Conservation (phyloP, 163 green algal genomes). For the Chlamydomonas reinhardtii region DNA sequence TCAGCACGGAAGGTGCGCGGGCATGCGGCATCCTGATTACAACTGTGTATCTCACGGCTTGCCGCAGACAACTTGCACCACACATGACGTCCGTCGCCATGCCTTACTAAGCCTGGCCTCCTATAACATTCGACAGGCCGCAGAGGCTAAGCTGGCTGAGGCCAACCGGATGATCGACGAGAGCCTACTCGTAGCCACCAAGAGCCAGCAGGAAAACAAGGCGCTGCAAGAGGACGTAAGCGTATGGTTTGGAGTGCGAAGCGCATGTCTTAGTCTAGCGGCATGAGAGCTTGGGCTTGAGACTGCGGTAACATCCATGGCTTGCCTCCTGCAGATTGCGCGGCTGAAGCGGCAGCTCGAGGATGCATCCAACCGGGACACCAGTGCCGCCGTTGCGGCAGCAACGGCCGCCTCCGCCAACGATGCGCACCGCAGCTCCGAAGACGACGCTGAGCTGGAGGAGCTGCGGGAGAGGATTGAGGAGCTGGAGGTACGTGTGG, state of each 20-base stretch:
- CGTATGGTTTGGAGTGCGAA: too few species aligned
- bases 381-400: conserved; percentile 1
- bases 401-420: conserved; percentile 12
- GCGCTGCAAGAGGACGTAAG: conserved; percentile 47
- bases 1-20: conserved; percentile 7
- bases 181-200: conserved; percentile 44
- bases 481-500: conserved; percentile 30
- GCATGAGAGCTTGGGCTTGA: too few species aligned
- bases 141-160: conserved; percentile 43
- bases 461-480: conserved; percentile 42
- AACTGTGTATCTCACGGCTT: too few species aligned
- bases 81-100: neutral
- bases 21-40: too few species aligned
- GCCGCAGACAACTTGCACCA: too few species aligned
- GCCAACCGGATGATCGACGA: conserved; percentile 53
- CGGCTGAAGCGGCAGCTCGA: conserved; percentile 30
- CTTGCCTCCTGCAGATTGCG: neutral
- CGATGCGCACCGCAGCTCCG: neutral
- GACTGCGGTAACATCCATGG: too few species aligned
- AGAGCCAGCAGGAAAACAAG: conserved; percentile 55
- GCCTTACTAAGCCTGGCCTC: neutral
- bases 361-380: conserved; percentile 28
- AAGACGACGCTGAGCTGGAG: conserved; percentile 25
- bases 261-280: too few species aligned
- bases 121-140: neutral